A percentile compares a stretch with the other conserved stretches of the same genome.
These are phyloP conservation scores for Helianthus tuberosus DNA, from an alignment of 129 eudicot genomes.

Conservation along the genomic window DNA sequence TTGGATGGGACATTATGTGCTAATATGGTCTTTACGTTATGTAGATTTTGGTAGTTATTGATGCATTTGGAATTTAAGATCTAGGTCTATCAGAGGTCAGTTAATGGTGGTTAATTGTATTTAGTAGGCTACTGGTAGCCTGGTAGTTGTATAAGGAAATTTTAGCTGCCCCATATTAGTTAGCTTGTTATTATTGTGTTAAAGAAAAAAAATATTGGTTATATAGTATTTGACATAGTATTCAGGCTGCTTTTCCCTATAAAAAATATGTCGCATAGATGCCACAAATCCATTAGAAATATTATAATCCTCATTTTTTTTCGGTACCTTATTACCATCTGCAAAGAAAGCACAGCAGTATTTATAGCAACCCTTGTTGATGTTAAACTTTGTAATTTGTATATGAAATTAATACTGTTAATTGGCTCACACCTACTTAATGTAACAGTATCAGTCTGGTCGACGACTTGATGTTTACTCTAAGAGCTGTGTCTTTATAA, in stretches of 20 bases:
- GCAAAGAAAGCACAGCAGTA: constrained; percentile 5
- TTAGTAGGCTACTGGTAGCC: constrained; percentile 2
- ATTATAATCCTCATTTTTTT: not conserved
- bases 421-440: not conserved
- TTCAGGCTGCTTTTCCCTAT: constrained; percentile 7
- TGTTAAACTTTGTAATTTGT: not conserved
- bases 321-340: not conserved
- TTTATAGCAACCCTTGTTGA: not conserved
- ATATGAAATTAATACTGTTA: not conserved
- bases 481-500: constrained; percentile 1
- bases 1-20: constrained; percentile 7
- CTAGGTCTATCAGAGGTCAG: constrained; percentile 8
- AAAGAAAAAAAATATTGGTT: not conserved
- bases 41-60: not conserved
- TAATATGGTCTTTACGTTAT: not conserved
- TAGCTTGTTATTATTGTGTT: not conserved
- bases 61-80: constrained; percentile 11
- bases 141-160: constrained; percentile 21
- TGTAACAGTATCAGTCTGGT: not conserved
- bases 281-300: not conserved
- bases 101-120: constrained; percentile 11
- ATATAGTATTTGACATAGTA: not conserved
- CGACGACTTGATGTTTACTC: not conserved
- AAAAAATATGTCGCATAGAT: constrained; percentile 3
- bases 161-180: constrained; percentile 16